Base-by-base conservation (phyloP, 352 stramenopile genomes). In the Globisporangium radiosum region DNA sequence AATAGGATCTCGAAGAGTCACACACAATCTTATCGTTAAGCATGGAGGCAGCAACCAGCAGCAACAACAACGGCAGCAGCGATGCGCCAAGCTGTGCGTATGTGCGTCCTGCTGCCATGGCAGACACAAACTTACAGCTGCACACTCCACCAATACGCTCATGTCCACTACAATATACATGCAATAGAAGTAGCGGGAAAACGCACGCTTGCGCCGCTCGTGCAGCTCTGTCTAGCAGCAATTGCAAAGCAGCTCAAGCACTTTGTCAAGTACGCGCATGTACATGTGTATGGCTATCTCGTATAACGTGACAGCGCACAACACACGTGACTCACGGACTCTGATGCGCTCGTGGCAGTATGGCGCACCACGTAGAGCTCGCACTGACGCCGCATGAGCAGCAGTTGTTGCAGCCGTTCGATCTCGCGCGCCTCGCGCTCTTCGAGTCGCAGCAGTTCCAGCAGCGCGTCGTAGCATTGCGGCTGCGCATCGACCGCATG, bases 211-310 rank as follows among this genome's bases (percentile, higher is more conserved):
- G 56, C 63, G 47, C 65, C 64, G 55, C 64, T 76, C 17, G 60
- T 72, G 64, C 54, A 69, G 53, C 55, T 73, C 33, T 76, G 69
- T 65, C 64, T 76, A 5, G 55, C 58, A 43, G 45, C 52, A 8
- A 57, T 76, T 42, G 66, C 53, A 44, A 66, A 63, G 2, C 60
- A 60, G 0, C 38, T 74, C 39, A 61, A 74, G 60, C 66, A 66
- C 48, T 76, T 64, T 47, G 72, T 65, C 66, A 76, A 70, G 66
- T 73, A 54, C 3, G 51, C 60, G 38, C 8, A 4, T 25, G 11
- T 4, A 10, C 11, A 50, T 14, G 37, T 64, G 50, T 25, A 25
- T 25, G 25, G 25, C 25, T 25, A 25, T 25, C 25, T 25, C 25
- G 25, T 25, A 25, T 25, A 25, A 25, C 25, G 25, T 25, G 25